These are phyloP conservation scores for Cladophialophora carrionii DNA, from an alignment of 2,329 filamentous ascomycete genomes.

Conservation along the genomic window DNA sequence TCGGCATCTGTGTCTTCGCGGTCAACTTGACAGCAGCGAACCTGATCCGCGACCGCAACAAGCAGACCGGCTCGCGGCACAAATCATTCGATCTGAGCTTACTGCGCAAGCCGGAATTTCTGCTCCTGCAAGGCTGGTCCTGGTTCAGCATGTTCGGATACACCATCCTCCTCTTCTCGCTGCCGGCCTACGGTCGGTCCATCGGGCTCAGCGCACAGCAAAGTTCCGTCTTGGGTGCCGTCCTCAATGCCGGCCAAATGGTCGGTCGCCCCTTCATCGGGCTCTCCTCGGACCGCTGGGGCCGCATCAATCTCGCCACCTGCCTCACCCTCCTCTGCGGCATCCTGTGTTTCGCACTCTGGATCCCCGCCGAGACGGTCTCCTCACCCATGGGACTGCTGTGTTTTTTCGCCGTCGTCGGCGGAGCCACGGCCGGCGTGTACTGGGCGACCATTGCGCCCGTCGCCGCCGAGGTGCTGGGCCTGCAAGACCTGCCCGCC, in stretches of 20 bases:
- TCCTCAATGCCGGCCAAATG: conserved; percentile 66
- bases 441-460: conserved; percentile 64
- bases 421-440: conserved; percentile 62
- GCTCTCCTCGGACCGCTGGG: conserved; percentile 63
- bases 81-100: conserved; percentile 58
- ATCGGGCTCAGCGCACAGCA: conserved; percentile 64
- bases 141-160: conserved; percentile 68
- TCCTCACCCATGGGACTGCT: conserved; percentile 52
- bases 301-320: conserved; percentile 65
- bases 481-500: conserved; percentile 60
- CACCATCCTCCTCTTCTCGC: conserved; percentile 65
- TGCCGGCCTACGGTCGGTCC: conserved; percentile 64
- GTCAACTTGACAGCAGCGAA: conserved; percentile 59
- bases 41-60: conserved; percentile 62
- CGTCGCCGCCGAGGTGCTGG: conserved; percentile 64
- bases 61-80: conserved; percentile 57
- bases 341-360: conserved; percentile 63
- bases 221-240: conserved; percentile 63
- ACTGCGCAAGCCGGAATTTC: conserved; percentile 59
- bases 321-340: conserved; percentile 60
- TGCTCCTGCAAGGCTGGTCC: conserved; percentile 62
- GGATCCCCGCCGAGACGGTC: conserved; percentile 63
- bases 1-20: conserved; percentile 59
- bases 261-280: conserved; percentile 62
- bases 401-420: conserved; percentile 62